Evolutionary conservation across 129 eudicot species (phyloP), one percentile per base, ranked within the genome.

Genomic region (Centella asiatica): DNA sequence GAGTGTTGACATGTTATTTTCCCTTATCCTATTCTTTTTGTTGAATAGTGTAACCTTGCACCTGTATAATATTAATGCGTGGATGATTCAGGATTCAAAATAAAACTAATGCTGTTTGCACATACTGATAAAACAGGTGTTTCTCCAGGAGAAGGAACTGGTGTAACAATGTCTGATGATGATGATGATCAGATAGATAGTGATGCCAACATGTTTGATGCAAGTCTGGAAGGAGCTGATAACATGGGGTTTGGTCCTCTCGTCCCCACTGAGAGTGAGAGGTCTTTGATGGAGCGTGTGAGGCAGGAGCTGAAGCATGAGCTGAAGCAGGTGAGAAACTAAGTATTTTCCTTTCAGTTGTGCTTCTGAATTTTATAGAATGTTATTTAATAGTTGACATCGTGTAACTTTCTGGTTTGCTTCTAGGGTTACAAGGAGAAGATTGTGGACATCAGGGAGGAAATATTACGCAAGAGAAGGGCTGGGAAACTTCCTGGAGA

Each of bases 401-500:
- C 40, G 32, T 18, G 20, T 39, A 57, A 58, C 11, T 15, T 58
- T 22, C 46, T 23, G 2, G 19, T 26, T 50, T 69, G 74, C 46
- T 54, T 62, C 8, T 49, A 89, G 97, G 95, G 92, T n/a, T 89
- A 85, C 65, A 89, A 89, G 76, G 95, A 85, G 69, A 89, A 85
- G 77, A 85, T 89, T 19, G 95, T 85, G 51, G 97, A 89, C 72
- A 83, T 89, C 17, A 83, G 97, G 75, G 97, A 89, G 58, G 97
- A 89, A 72, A 89, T 89, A 64, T 61, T 89, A 33, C 83, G 97
- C 28, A 89, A 89, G 81, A 64, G 97, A 74, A 78, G 97, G 72
- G 97, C 97, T 2, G 97, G 97, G 60, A 89, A 89, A 62, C 64
- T 89, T 40, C 97, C 97, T 1, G 97, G 97, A 34, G 97, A 89